Conservation (phyloP, 2,329 filamentous ascomycete species). For the Diaporthe sp. region DNA sequence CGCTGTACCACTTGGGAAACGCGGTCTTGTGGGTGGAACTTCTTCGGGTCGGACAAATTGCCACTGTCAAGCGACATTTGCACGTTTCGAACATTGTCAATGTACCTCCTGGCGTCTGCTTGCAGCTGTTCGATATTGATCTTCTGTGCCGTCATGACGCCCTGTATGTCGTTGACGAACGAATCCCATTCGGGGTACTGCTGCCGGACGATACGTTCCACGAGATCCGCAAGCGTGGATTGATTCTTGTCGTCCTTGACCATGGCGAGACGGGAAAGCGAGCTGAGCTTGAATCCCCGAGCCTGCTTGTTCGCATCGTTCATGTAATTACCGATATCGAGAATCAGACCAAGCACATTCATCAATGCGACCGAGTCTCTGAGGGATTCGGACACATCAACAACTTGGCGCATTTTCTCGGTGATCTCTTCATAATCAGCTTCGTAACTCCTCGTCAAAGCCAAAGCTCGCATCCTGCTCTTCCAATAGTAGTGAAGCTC, state of each 20-base stretch:
- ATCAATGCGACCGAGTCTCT: slow-evolving; percentile 93
- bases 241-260: slow-evolving; percentile 99
- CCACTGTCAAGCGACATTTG: slow-evolving; percentile 93
- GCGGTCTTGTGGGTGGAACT: slow-evolving; percentile 97
- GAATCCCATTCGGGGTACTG: slow-evolving; percentile 97
- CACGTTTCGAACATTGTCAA: slow-evolving; percentile 94
- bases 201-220: slow-evolving; percentile 95
- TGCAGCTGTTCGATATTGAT: slow-evolving; percentile 95
- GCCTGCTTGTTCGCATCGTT: slow-evolving; percentile 99
- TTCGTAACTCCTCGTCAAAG: slow-evolving; percentile 87
- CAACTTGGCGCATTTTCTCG: slow-evolving; percentile 86
- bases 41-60: slow-evolving; percentile 95
- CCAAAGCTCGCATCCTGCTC: slow-evolving; percentile 92
- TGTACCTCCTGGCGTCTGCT: slow-evolving; percentile 89
- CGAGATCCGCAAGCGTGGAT: slow-evolving; percentile 93
- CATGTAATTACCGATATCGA: slow-evolving; percentile 99
- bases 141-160: slow-evolving; percentile 85
- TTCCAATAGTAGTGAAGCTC: slow-evolving; percentile 99
- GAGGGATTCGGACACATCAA: slow-evolving; percentile 87
- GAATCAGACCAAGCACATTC: slow-evolving; percentile 94
- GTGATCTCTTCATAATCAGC: slow-evolving; percentile 93
- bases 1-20: slow-evolving; percentile 92
- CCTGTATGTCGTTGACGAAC: slow-evolving; percentile 86
- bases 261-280: slow-evolving; percentile 92
- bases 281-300: slow-evolving; percentile 96